Base-by-base conservation (phyloP, 2,329 filamentous ascomycete species). In the Aspergillus sclerotialis region DNA sequence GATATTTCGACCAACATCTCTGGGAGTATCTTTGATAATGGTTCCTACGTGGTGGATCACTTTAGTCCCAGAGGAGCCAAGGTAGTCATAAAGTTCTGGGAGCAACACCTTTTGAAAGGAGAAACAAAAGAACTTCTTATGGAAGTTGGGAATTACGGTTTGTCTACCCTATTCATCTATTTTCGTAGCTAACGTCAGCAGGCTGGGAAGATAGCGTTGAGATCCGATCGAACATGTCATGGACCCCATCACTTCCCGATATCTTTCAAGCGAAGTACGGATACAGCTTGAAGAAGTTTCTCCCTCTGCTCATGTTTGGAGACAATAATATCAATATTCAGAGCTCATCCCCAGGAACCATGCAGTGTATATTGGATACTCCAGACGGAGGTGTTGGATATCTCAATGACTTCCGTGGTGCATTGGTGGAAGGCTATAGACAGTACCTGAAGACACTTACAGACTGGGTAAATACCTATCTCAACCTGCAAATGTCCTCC, bases 41-140 rank as follows among this genome's bases (percentile, higher is more conserved):
- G 61, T 4, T 64, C 59, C 1, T 63, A 48, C 30, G 49, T 48
- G 3, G 59, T 63, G 3, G 61, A 65, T 41, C 63, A 69, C 42
- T 68, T 63, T 42, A 61, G 54, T 9, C 35, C 49, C 2, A 32
- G 35, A 1, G 66, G 65, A 3, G 65, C 65, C 0, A 41, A 55
- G 26, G 47, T 49, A 0, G 46, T 53, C 1, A 59, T 49, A 0
- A 38, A 59, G 5, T 68, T 67, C 36, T 63, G 57, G 57, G 58
- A 67, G 19, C 33, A 66, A 10, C 46, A 63, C 14, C 44, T 68
- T 7, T 42, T 68, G 1, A 42, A 43, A 4, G 49, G 55, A 29
- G 54, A 53, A 2, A 47, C 52, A 1, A 49, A 43, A 14, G 45
- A 54, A 6, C 41, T 61, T 2, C 32, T 67, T 3, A 31, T 33